Conservation (phyloP, 768 basidiomycete genomes). For the Agrocybe pediades region DNA sequence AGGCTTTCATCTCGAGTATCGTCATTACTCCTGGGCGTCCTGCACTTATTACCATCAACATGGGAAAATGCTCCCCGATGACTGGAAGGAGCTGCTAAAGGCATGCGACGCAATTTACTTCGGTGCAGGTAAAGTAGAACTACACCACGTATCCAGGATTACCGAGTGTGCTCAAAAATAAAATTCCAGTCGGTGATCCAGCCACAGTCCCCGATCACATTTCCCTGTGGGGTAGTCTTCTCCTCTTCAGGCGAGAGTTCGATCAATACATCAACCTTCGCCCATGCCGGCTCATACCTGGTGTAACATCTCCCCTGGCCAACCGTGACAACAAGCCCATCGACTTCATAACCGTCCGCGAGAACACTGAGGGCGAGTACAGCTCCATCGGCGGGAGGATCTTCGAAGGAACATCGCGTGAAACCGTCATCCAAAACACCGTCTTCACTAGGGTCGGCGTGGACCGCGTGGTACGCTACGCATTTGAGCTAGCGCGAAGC, state of each 20-base stretch:
- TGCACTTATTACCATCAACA: slow-evolving; percentile 46
- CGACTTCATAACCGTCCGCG: slow-evolving; percentile 56
- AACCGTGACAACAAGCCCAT: slow-evolving; percentile 41
- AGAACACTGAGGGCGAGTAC: slow-evolving; percentile 61
- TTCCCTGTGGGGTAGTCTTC: slow-evolving; percentile 53
- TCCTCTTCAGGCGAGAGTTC: slow-evolving; percentile 52
- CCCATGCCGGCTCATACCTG: slow-evolving; percentile 50
- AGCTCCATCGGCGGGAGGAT: slow-evolving; percentile 48
- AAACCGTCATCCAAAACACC: slow-evolving; percentile 45
- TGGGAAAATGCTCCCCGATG: slow-evolving; percentile 48
- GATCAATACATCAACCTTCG: slow-evolving; percentile 53
- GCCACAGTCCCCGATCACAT: slow-evolving; percentile 56
- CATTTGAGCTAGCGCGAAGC: slow-evolving; percentile 51
- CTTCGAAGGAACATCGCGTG: slow-evolving; percentile 40
- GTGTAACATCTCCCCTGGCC: slow-evolving; percentile 48
- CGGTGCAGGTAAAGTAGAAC: slow-evolving; percentile 42
- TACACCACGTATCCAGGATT: too few relatives aligned
- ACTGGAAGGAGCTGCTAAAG: slow-evolving; percentile 40
- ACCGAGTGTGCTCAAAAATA: too few relatives aligned
- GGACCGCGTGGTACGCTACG: slow-evolving; percentile 50
- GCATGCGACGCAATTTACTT: slow-evolving; percentile 50
- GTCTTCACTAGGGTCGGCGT: slow-evolving; percentile 53
- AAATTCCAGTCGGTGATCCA: slow-evolving; percentile 45
- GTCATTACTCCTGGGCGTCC: slow-evolving; percentile 48
- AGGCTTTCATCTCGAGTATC: slow-evolving; percentile 47